Base-by-base conservation (phyloP, 2,329 filamentous ascomycete genomes). In the Chalara sp. region DNA sequence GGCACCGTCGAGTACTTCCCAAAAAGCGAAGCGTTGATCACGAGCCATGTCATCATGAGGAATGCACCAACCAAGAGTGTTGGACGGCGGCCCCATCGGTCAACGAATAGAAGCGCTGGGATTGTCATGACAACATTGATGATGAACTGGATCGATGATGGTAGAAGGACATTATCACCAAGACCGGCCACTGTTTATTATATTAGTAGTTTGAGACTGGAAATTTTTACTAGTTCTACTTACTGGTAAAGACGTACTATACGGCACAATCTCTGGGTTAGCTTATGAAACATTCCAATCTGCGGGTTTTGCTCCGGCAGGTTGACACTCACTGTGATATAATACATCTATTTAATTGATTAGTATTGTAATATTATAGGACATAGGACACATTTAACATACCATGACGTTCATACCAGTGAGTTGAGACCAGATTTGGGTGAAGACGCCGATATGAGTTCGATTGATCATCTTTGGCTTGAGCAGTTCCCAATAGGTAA, bases 61-160 rank as follows among this genome's bases (percentile, higher is more conserved):
- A 61, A 55, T 8, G 61, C 58, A 46, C 85, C 86, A 30, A 81
- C 62, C n/a, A 89, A 71, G 35, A 89, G 72, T 5, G 84, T 79
- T 1, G 72, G 72, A 41, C 86, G 86, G 56, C 87, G 86, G 44
- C 88, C 88, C 81, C 84, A 88, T 50, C 76, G 74, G 59, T 93
- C 87, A 60, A 91, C 78, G 71, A 74, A 91, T 51, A 91, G 68
- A 29, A 92, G 75, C 1, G 87, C 87, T 0, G 86, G 85, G 3
- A 91, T 65, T 0, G 88, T 92, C 82, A 89, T 87, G 48, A 83
- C 53, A 1, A 92, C 87, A 65, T 91, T 91, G 72, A 92, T 88
- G 59, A 90, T 75, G 64, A 87, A 88, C 62, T 87, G 81, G 55
- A 88, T 87, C 7, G 79, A 81, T 13, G 81, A 85, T 6, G 84